phyloP scores from a whole-genome alignment of 1,139 yeast species.

The Scheffersomyces cryptocercus region DNA sequence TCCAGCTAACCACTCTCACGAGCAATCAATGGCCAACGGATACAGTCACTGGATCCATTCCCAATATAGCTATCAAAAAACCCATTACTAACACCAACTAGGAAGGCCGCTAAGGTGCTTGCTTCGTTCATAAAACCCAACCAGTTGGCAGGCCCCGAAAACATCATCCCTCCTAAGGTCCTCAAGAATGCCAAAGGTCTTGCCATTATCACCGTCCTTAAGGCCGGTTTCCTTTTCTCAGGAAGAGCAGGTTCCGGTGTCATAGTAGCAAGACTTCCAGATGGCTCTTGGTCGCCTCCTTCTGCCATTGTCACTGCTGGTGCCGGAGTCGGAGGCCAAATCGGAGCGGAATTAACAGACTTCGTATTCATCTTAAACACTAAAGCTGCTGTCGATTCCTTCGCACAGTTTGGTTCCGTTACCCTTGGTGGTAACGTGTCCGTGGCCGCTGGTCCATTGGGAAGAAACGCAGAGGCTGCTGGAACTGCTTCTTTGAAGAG shows the following conservation, averaged over 20 bases:
- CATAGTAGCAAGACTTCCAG: constrained; percentile 89
- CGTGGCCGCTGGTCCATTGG: constrained; percentile 97
- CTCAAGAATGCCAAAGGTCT: constrained; percentile 90
- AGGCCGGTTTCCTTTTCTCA: constrained; percentile 93
- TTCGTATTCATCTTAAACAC: constrained; percentile 91
- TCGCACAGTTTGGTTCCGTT: constrained; percentile 91
- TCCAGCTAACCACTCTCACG: background rate
- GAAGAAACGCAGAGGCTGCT: constrained; percentile 97
- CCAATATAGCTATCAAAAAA: background rate
- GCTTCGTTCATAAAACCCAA: constrained; percentile 94
- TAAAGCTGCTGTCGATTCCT: constrained; percentile 86
- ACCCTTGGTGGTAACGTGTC: constrained; percentile 95
- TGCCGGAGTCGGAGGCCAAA: constrained; percentile 98
- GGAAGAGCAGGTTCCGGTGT: constrained; percentile 99
- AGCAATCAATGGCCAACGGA: background rate
- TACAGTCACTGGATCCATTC: background rate
- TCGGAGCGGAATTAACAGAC: constrained; percentile 95
- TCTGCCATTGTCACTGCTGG: constrained; percentile 96
- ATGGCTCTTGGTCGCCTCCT: constrained; percentile 98
- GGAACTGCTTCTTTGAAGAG: constrained; percentile 89
- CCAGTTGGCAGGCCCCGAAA: constrained; percentile 86
- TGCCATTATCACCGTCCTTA: constrained; percentile 86
- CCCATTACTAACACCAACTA: constrained; percentile 21
- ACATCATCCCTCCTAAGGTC: constrained; percentile 87
- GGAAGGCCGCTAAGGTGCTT: constrained; percentile 93